A percentile compares a stretch with the other conserved stretches of the same genome.
phyloP scores from a whole-genome alignment of 2,329 filamentous ascomycete species.

The Phymatotrichopsis omnivora region DNA sequence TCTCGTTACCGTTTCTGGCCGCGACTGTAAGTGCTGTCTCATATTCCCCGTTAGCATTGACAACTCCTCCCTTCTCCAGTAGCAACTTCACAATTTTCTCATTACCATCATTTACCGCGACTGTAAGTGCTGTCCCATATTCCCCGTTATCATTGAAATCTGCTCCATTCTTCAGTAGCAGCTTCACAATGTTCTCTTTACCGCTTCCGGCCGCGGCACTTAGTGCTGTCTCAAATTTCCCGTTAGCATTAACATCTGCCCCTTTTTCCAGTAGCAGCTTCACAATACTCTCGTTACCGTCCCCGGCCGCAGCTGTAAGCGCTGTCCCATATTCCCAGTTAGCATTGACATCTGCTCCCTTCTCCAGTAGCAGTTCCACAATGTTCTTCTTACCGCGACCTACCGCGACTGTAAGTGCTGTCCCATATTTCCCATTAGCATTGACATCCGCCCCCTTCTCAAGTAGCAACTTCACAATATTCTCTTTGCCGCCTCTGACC shows the following conservation, averaged over 20 bases:
- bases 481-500: slow-evolving; percentile 2
- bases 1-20: neutral
- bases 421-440: neutral
- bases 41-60: neutral
- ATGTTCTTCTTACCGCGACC: neutral
- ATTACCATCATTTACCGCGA: slow-evolving; percentile 6
- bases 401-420: neutral
- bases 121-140: neutral
- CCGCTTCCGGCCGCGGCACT: slow-evolving; percentile 1
- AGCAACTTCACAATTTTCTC: neutral
- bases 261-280: neutral
- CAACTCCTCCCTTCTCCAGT: neutral
- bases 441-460: slow-evolving; percentile 1
- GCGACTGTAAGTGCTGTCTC: neutral
- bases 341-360: neutral
- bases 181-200: neutral
- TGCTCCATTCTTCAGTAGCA: neutral
- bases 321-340: slow-evolving; percentile 1
- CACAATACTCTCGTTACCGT: neutral
- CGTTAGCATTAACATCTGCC: slow-evolving; percentile 1
- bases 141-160: neutral
- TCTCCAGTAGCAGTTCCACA: neutral
- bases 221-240: slow-evolving; percentile 1
- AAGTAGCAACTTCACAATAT: neutral
- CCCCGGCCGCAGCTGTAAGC: neutral